Evolutionary conservation across 2,329 filamentous ascomycete genomes (phyloP).

Genomic region (Phyllosticta citriasiana): DNA sequence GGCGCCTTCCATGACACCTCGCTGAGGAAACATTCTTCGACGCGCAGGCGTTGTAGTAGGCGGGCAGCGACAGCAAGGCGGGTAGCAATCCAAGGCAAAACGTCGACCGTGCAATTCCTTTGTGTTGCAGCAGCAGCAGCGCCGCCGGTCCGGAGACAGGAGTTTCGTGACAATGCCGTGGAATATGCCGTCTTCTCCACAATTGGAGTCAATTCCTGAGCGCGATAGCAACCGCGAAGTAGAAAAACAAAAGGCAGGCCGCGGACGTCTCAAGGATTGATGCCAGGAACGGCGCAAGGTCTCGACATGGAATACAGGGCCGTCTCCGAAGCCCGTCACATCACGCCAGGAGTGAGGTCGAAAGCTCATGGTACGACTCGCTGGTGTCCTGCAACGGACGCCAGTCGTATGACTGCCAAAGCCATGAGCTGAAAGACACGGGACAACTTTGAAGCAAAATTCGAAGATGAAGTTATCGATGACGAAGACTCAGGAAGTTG

Average conservation of each 20-base stretch:
- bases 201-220: not conserved
- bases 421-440: not conserved
- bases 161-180: not conserved
- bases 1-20: constrained; percentile 3
- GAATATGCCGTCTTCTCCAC: not conserved
- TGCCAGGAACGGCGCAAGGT: not conserved
- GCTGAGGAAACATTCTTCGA: not conserved
- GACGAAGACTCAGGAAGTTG: not conserved
- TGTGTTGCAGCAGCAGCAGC: not conserved
- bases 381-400: not conserved
- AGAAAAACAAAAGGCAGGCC: not conserved
- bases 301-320: not conserved
- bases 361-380: not conserved
- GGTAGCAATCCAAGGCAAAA: not conserved
- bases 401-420: not conserved
- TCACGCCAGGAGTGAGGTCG: not conserved
- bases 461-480: not conserved
- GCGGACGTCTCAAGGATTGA: not conserved
- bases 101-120: not conserved
- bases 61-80: not conserved
- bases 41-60: not conserved
- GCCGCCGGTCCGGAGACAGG: not conserved
- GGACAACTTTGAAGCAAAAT: not conserved
- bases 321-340: not conserved
- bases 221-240: not conserved